Evolutionary conservation across 441 rosid genomes (phyloP).

Genomic region (Populus hybrid): DNA sequence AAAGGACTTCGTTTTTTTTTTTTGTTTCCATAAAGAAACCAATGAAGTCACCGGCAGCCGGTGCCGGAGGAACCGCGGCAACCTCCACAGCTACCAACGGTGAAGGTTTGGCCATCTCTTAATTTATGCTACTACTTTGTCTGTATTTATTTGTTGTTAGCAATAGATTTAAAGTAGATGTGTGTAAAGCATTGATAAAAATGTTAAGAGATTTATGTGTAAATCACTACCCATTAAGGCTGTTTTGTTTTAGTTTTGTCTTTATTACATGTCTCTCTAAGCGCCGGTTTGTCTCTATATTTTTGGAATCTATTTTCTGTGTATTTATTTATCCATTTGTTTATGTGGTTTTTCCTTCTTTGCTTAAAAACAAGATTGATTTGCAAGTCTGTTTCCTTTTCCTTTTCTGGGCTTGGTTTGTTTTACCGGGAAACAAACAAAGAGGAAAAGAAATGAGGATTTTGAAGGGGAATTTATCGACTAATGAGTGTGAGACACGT

Average conservation of each 20-base stretch:
- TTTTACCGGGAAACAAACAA: conserved; percentile 13
- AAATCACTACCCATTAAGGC: neutral
- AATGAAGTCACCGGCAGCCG: conserved; percentile 44
- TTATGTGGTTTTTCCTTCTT: neutral
- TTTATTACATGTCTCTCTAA: neutral
- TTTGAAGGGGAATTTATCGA: conserved; percentile 11
- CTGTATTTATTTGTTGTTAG: neutral
- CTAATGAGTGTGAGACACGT: conserved; percentile 19
- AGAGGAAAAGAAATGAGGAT: conserved; percentile 1
- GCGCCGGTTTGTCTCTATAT: neutral
- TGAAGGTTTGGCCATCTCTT: conserved; percentile 36
- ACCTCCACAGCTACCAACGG: conserved; percentile 18
- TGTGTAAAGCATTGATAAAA: neutral
- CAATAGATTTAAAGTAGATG: neutral
- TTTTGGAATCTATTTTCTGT: neutral
- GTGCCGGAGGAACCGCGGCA: conserved; percentile 28
- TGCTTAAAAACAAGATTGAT: neutral
- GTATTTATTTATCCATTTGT: neutral
- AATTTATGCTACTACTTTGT: too few species aligned
- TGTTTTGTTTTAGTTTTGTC: neutral
- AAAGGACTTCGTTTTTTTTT: neutral
- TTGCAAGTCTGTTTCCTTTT: neutral
- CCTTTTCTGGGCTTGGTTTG: neutral
- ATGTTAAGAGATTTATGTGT: neutral
- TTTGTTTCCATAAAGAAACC: conserved; percentile 4